A percentile compares a stretch with the other conserved stretches of the same genome.
These are phyloP conservation scores for Leucocoprinus leucothites DNA, from an alignment of 768 basidiomycete genomes.

Conservation along the genomic window DNA sequence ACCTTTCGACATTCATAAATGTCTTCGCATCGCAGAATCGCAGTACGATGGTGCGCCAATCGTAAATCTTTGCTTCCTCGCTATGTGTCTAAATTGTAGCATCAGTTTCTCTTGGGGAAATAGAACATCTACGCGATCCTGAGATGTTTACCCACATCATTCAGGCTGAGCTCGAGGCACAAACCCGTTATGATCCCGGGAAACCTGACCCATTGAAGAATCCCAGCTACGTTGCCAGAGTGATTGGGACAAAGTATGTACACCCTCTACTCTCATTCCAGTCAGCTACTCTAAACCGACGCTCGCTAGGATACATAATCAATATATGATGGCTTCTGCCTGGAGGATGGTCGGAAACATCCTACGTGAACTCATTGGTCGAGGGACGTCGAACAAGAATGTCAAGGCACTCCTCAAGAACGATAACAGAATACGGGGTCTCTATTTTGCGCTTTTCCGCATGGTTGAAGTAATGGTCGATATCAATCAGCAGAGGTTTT, in stretches of 20 bases:
- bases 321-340: slow-evolving; percentile 77
- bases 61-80: neutral
- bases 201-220: slow-evolving; percentile 29
- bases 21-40: slow-evolving; percentile 67
- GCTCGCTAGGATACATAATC: slow-evolving; percentile 66
- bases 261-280: neutral
- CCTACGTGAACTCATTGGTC: slow-evolving; percentile 51
- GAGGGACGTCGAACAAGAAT: slow-evolving; percentile 51
- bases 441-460: slow-evolving; percentile 64
- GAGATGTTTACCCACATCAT: slow-evolving; percentile 60
- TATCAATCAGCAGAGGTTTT: slow-evolving; percentile 62
- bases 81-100: slow-evolving; percentile 11
- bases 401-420: slow-evolving; percentile 52
- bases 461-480: slow-evolving; percentile 58
- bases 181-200: slow-evolving; percentile 33
- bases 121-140: slow-evolving; percentile 62
- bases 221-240: slow-evolving; percentile 51
- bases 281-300: neutral
- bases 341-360: slow-evolving; percentile 72
- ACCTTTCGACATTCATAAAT: slow-evolving; percentile 63
- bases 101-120: slow-evolving; percentile 67
- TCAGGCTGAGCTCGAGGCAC: slow-evolving; percentile 51
- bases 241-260: slow-evolving; percentile 56
- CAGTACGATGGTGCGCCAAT: slow-evolving; percentile 59
- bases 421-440: slow-evolving; percentile 46